Conservation (phyloP, 495 filamentous ascomycete genomes). For the Rhypophila decipiens region DNA sequence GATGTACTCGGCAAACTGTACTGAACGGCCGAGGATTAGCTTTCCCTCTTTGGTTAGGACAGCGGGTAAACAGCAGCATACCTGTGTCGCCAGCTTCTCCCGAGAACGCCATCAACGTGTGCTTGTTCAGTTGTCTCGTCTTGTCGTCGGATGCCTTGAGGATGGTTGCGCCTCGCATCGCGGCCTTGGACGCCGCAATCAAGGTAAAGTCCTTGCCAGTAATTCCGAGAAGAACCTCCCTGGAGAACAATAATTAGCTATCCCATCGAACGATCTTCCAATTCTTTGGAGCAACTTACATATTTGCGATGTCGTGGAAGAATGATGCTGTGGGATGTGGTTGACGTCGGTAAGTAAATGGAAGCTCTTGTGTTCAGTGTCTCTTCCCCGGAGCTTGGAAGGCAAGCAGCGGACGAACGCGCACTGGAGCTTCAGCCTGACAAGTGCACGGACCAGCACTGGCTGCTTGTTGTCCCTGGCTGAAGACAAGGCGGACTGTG, state of each 20-base stretch:
- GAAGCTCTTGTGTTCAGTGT: too few relatives aligned
- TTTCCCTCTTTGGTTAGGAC: too few relatives aligned
- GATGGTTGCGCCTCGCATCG: slow-evolving; percentile 93
- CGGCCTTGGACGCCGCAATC: slow-evolving; percentile 93
- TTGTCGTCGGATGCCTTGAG: slow-evolving; percentile 97
- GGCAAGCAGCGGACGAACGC: too few relatives aligned
- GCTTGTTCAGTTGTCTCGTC: slow-evolving; percentile 80
- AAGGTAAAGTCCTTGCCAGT: slow-evolving; percentile 99
- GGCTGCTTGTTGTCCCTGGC: not conserved
- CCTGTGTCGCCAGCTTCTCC: slow-evolving; percentile 96
- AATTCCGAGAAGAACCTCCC: slow-evolving; percentile 97
- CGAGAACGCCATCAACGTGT: slow-evolving; percentile 93
- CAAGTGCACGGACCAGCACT: slow-evolving; percentile 11
- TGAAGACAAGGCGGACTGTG: not conserved
- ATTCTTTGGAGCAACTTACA: slow-evolving; percentile 10
- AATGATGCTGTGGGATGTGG: not conserved
- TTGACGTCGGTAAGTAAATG: slow-evolving; percentile 3
- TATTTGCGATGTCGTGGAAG: slow-evolving; percentile 8
- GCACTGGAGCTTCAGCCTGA: slow-evolving; percentile 24
- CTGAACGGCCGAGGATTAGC: slow-evolving; percentile 37
- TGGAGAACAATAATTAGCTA: too few relatives aligned
- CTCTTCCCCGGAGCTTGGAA: slow-evolving; percentile 4
- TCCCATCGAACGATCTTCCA: too few relatives aligned
- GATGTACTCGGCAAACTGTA: slow-evolving; percentile 99
- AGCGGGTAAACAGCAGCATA: slow-evolving; percentile 32